Base-by-base conservation (phyloP, 2,329 filamentous ascomycete genomes). In the Colletotrichum sp. region DNA sequence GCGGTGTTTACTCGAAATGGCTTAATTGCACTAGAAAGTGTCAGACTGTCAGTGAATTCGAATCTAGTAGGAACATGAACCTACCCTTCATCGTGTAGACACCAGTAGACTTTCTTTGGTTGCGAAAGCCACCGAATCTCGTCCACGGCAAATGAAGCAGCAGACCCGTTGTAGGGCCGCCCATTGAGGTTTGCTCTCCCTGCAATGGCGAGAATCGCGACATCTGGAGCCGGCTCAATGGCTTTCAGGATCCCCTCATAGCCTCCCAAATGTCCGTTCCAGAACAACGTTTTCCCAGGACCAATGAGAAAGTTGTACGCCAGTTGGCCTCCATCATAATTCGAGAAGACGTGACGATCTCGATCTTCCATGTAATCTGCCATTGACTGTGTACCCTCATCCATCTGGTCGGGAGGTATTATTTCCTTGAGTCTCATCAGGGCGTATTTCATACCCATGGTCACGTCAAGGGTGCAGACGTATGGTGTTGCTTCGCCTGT, bases 141-240 rank as follows among this genome's bases (percentile, higher is more conserved):
- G 2, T 72, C 34, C 34, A 60, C 52, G 3, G 70, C 63, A 26
- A 72, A 72, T 9, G 52, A 57, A 15, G 70, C 70, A 9, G 70
- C 70, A 4, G 70, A 72, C 2, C 70, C 70, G n/a, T 68, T 21
- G 26, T 32, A 72, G 6, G 70, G 70, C 5, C 70, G 32, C 8
- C 70, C 70, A n/a, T 72, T 62, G 10, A 60, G 34, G 16, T 72
- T 72, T 8, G 70, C 70, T 34, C 70, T 39, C 21, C 70, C 70
- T 5, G 70, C 63, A 3, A 72, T 72, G 26, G 32, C 55, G 16
- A 72, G 63, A 2, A 72, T 67, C 6, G 62, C 70, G 3, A 72
- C 52, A 1, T 68, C 26, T 6, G 70, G 70, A 6, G 32, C 24
- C 1, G 70, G 70, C 5, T 68, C 52, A 34, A 72, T 68, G 13